Conservation (phyloP, 345 rosid species). For the Sisymbrium altissimum region DNA sequence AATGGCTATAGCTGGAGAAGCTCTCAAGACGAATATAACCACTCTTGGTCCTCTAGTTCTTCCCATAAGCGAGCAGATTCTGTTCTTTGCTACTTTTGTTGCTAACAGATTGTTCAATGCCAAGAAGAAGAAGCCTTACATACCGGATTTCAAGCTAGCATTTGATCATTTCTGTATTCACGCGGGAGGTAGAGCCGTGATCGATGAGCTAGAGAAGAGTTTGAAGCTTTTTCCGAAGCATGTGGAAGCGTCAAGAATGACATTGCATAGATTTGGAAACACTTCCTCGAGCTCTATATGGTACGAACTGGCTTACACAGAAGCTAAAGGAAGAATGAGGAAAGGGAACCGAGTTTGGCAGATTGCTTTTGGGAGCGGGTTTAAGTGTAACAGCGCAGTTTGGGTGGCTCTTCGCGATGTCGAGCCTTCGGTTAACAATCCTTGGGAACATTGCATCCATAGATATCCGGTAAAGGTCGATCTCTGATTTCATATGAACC, state of each 20-base stretch:
- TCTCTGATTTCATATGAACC: background rate
- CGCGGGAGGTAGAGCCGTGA: conserved; percentile 86
- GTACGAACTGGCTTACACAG: conserved; percentile 84
- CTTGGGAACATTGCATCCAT: conserved; percentile 71
- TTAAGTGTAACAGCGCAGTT: conserved; percentile 88
- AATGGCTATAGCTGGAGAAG: conserved; percentile 76
- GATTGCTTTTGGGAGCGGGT: conserved; percentile 88
- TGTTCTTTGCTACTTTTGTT: conserved; percentile 59
- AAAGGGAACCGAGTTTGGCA: conserved; percentile 82
- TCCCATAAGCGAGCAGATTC: conserved; percentile 78
- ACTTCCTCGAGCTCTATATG: conserved; percentile 90
- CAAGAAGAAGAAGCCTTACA: conserved; percentile 50
- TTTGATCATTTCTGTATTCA: conserved; percentile 90
- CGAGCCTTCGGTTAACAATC: conserved; percentile 49
- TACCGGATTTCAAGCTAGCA: conserved; percentile 88
- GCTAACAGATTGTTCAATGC: conserved; percentile 53
- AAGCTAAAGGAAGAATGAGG: conserved; percentile 75
- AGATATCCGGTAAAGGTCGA: conserved; percentile 62
- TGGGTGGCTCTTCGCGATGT: conserved; percentile 64
- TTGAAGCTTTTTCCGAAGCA: conserved; percentile 64
- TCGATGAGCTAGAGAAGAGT: conserved; percentile 86
- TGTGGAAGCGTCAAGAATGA: conserved; percentile 85
- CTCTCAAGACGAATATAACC: conserved; percentile 79
- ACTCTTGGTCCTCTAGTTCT: conserved; percentile 87
- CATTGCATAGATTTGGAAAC: conserved; percentile 86